Conservation (phyloP, 768 basidiomycete genomes). For the Phlegmacium glaucopus region DNA sequence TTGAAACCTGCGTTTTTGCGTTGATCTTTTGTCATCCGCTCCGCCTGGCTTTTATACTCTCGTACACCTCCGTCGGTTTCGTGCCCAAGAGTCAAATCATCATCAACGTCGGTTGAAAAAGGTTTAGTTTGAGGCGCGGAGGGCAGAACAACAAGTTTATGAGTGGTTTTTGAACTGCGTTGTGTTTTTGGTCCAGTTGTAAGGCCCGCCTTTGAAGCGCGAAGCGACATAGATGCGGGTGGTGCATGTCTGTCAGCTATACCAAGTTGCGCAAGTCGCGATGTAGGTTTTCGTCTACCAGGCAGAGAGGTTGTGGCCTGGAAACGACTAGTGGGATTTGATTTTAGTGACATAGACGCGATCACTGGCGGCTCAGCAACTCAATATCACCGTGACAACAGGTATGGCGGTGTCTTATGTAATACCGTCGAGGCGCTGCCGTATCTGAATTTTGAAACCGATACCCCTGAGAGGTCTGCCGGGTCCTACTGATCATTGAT, state of each 20-base stretch:
- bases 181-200: constrained; percentile 52
- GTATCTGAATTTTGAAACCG: too few relatives aligned
- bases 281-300: constrained; percentile 25
- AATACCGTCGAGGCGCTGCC: too few relatives aligned
- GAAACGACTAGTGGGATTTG: constrained; percentile 17
- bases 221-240: constrained; percentile 22
- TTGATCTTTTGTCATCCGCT: constrained; percentile 86
- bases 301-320: constrained; percentile 18
- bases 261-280: constrained; percentile 27
- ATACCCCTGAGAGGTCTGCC: too few relatives aligned
- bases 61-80: constrained; percentile 65
- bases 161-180: constrained; percentile 86
- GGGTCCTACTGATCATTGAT: too few relatives aligned
- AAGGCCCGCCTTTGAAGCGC: constrained; percentile 37
- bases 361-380: too few relatives aligned
- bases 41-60: constrained; percentile 82
- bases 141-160: constrained; percentile 87
- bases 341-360: constrained; percentile 11
- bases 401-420: too few relatives aligned
- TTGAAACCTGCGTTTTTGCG: constrained; percentile 77
- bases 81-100: constrained; percentile 49
- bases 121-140: constrained; percentile 88
- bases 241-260: constrained; percentile 16
- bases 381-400: too few relatives aligned
- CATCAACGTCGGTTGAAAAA: constrained; percentile 41